Evolutionary conservation across 1,284 basidiomycete genomes (phyloP).

Genomic region (Xerocomus cyaneibrunnescens): DNA sequence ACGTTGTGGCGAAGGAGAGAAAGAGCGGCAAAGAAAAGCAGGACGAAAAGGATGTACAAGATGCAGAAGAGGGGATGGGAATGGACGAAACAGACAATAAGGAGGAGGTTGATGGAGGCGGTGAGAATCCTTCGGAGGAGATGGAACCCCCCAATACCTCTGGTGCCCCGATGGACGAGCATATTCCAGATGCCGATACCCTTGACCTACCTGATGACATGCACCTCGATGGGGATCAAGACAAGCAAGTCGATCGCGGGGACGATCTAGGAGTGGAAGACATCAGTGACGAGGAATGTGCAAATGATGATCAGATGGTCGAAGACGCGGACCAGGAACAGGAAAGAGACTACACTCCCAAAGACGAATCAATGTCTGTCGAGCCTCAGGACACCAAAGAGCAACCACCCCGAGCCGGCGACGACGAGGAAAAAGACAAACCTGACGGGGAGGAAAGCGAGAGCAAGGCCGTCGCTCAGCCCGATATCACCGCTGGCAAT

Average conservation of each 20-base stretch:
- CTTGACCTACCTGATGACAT: constrained; percentile 86
- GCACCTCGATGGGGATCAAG: constrained; percentile 53
- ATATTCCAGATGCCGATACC: constrained; percentile 72
- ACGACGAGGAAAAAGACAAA: constrained; percentile 32
- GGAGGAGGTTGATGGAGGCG: constrained; percentile 33
- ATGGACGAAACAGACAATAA: constrained; percentile 37
- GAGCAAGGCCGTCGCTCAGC: constrained; percentile 39
- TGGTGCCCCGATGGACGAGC: constrained; percentile 71
- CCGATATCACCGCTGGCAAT: constrained; percentile 41
- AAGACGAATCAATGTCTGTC: constrained; percentile 24
- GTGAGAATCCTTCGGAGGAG: constrained; percentile 31
- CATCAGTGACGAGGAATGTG: constrained; percentile 41
- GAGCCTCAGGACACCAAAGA: constrained; percentile 19
- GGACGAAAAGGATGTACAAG: constrained; percentile 34
- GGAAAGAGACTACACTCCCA: constrained; percentile 13
- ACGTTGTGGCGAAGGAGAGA: constrained; percentile 68
- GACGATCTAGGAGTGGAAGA: constrained; percentile 40
- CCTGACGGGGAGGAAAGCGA: constrained; percentile 29
- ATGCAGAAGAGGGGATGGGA: constrained; percentile 37
- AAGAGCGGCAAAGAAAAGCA: constrained; percentile 37
- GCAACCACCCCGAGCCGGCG: constrained; percentile 19
- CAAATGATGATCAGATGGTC: constrained; percentile 40
- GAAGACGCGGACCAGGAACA: constrained; percentile 38
- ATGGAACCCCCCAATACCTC: constrained; percentile 43
- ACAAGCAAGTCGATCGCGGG: constrained; percentile 35